Base-by-base conservation (phyloP, 2,329 filamentous ascomycete species). In the Aschersonia sp. region DNA sequence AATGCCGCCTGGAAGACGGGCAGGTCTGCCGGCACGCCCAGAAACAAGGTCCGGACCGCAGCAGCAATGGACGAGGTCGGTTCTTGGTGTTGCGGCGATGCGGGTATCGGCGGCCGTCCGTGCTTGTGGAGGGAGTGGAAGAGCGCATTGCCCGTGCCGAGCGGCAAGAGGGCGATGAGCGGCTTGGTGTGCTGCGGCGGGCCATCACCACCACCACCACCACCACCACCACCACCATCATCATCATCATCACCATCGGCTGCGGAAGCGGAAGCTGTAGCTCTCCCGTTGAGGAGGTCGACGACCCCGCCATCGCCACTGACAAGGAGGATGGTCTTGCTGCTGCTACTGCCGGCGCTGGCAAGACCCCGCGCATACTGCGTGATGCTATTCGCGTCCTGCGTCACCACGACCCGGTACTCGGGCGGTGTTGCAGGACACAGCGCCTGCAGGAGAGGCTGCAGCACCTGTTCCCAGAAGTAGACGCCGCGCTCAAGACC, bases 231-330 rank as follows among this genome's bases (percentile, higher is more conserved):
- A 22, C 3, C 22, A n/a, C n/a, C n/a, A n/a, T n/a, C n/a, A 22
- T 22, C 22, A 22, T 22, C 22, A 22, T 2, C 22, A 22, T 22
- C 22, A 22, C 22, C 22, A 22, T 2, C 22, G 22, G 22, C 22
- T 0, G 22, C 22, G 6, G 33, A 5, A 11, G 7, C n/a, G 30
- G 35, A 14, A 2, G 22, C 6, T 30, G 5, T 11, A 12, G 47
- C 41, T 11, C 49, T 50, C 2, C 62, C 76, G 58, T 96, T 94
- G 50, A 95, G 70, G 1, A 92, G 69, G 56, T 97, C 90, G 14
- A 88, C 75, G 2, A 94, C 64, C 5, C 88, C 90, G 11, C 90
- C 90, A 61, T 97, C 90, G 6, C 90, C 90, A 45, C 85, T 90
- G 5, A 96, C 71, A 10, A 97, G 73, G 32, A 96, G 65, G 30